phyloP scores from a whole-genome alignment of 345 rosid genomes.

The Alliaria petiolata region DNA sequence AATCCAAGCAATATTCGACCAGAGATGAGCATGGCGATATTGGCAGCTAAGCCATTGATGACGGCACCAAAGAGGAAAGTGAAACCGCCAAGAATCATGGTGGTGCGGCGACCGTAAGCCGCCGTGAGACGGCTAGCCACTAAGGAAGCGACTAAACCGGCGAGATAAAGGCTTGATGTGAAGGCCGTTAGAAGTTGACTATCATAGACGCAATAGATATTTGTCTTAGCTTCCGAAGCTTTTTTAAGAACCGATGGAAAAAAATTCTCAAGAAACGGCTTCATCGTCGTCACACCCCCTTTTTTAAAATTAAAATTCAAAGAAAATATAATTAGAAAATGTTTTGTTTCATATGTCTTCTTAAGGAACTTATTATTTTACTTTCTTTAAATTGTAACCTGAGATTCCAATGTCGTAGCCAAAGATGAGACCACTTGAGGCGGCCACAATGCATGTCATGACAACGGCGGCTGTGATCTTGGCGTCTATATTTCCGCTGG shows the following conservation, averaged over 20 bases:
- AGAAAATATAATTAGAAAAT: not conserved
- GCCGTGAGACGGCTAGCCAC: constrained; percentile 64
- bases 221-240: constrained; percentile 46
- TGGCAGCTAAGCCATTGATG: constrained; percentile 67
- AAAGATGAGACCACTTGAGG: constrained; percentile 77
- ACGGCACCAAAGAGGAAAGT: constrained; percentile 72
- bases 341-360: not conserved
- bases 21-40: constrained; percentile 64
- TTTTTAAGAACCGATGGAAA: constrained; percentile 64
- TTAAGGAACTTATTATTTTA: not conserved
- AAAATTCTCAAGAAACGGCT: constrained; percentile 67
- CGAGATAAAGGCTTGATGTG: constrained; percentile 76
- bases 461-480: constrained; percentile 55
- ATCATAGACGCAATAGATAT: constrained; percentile 60
- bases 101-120: constrained; percentile 56
- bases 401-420: constrained; percentile 88
- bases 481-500: constrained; percentile 11
- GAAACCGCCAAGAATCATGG: constrained; percentile 66
- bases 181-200: constrained; percentile 65
- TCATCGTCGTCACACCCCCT: constrained; percentile 93
- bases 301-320: not conserved
- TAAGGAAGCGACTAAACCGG: constrained; percentile 65
- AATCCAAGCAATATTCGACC: constrained; percentile 85
- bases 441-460: constrained; percentile 75
- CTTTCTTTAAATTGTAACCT: constrained; percentile 33